Evolutionary conservation across 768 basidiomycete species (phyloP).

Genomic region (Kockovaella imperatae): DNA sequence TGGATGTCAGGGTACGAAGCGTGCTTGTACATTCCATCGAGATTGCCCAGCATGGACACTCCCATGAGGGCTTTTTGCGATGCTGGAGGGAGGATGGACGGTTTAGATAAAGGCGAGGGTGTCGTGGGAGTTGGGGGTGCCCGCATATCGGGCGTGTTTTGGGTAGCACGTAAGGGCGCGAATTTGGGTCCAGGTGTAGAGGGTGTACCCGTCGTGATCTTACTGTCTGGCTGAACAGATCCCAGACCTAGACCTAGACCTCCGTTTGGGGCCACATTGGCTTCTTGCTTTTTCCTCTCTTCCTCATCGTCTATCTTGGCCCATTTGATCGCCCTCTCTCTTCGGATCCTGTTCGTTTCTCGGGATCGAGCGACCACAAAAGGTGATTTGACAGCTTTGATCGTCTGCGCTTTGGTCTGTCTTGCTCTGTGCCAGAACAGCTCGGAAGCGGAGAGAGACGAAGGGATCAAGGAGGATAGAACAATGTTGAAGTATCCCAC

Average conservation of each 20-base stretch:
- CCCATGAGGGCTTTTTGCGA: conserved; percentile 57
- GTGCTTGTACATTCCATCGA: conserved; percentile 74
- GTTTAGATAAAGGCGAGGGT: too few species aligned
- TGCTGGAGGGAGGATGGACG: conserved; percentile 10
- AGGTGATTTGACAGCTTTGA: conserved; percentile 56
- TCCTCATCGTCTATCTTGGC: conserved; percentile 62
- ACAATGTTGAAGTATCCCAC: conserved; percentile 75
- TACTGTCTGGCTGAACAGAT: too few species aligned
- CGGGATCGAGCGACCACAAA: conserved; percentile 58
- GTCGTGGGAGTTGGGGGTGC: too few species aligned
- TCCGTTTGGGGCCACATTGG: neutral
- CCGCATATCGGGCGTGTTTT: neutral
- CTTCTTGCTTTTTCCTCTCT: neutral
- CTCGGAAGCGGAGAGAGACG: conserved; percentile 33
- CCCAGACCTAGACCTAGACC: conserved; percentile 12
- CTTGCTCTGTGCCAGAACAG: conserved; percentile 71
- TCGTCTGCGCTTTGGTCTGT: conserved; percentile 61
- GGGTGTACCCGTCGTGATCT: neutral
- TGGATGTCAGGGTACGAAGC: conserved; percentile 53
- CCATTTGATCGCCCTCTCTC: conserved; percentile 57
- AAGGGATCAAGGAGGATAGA: conserved; percentile 65
- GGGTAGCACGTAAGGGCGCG: neutral
- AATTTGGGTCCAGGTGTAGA: neutral
- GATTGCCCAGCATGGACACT: conserved; percentile 72
- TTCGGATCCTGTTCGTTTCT: conserved; percentile 61